A percentile compares a stretch with the other conserved stretches of the same genome.
These are phyloP conservation scores for Linnemannia zychae DNA, from an alignment of 192 early-diverging fungal genomes.

Conservation along the genomic window DNA sequence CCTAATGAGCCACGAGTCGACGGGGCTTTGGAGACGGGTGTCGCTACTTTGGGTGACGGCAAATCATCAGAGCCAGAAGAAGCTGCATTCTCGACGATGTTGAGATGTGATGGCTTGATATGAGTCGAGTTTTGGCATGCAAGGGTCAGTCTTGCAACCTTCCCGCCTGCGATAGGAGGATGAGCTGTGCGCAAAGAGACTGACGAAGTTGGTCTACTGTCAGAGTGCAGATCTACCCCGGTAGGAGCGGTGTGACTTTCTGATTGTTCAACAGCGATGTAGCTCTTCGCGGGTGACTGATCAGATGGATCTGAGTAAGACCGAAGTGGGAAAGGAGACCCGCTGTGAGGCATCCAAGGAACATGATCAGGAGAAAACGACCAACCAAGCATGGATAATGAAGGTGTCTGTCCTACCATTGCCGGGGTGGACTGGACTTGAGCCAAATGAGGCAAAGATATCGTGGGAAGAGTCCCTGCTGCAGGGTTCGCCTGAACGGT, in stretches of 20 bases:
- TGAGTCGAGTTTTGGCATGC: neutral
- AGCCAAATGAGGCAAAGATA: neutral
- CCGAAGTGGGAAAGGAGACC: neutral
- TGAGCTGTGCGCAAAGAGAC: neutral
- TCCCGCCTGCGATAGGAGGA: neutral
- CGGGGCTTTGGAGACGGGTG: neutral
- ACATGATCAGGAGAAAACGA: neutral
- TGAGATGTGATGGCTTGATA: neutral
- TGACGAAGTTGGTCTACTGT: neutral
- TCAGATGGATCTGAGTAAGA: neutral
- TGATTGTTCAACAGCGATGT: neutral
- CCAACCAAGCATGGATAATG: neutral
- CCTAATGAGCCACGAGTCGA: neutral
- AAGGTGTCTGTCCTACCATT: neutral
- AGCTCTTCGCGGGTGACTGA: neutral
- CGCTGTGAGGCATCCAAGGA: neutral
- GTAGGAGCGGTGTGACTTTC: neutral
- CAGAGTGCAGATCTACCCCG: neutral
- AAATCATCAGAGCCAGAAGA: neutral
- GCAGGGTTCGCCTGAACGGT: neutral
- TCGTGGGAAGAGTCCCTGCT: neutral
- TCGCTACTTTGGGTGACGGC: neutral
- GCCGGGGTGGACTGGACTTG: neutral
- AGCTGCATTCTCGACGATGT: neutral
- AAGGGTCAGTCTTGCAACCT: neutral